Conservation (phyloP, 2,329 filamentous ascomycete species). For the Colletotrichum sp. region DNA sequence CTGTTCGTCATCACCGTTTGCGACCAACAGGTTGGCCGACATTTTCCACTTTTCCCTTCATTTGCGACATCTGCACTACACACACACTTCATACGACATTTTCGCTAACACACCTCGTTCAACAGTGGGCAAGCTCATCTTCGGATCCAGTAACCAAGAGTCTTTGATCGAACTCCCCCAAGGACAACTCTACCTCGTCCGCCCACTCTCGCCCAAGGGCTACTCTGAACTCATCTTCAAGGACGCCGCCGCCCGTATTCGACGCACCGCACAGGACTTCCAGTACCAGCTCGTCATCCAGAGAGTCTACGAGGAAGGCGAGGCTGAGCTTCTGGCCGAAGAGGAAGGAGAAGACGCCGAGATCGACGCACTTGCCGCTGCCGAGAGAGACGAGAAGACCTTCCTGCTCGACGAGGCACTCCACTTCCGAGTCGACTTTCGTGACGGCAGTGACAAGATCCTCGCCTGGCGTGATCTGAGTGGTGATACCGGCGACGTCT, state of each 20-base stretch:
- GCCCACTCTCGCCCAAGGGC: constrained; percentile 92
- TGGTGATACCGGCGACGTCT: constrained; percentile 93
- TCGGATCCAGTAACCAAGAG: constrained; percentile 86
- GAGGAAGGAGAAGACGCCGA: constrained; percentile 86
- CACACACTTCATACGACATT: neutral
- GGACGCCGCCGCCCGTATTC: constrained; percentile 90
- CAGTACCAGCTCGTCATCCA: constrained; percentile 98
- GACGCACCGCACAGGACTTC: constrained; percentile 91
- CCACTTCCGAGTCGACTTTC: constrained; percentile 83
- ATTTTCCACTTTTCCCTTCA: neutral
- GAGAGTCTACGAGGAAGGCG: constrained; percentile 95
- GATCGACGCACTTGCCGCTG: constrained; percentile 71
- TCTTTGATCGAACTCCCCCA: constrained; percentile 93
- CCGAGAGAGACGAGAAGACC: constrained; percentile 94
- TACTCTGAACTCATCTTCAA: constrained; percentile 99
- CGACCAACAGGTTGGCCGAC: neutral
- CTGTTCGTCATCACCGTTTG: neutral
- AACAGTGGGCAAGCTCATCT: constrained; percentile 89
- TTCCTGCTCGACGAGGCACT: constrained; percentile 94
- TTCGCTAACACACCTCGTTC: constrained; percentile 8
- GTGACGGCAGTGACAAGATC: constrained; percentile 81
- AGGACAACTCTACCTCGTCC: constrained; percentile 96
- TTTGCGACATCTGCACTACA: neutral
- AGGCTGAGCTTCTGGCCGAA: constrained; percentile 88
- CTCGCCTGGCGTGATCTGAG: constrained; percentile 95